Percentiles rank a stretch among this genome's conserved stretches.
Evolutionary conservation across 148 eudicot genomes (phyloP).

Genomic region (Persicaria maculosa): DNA sequence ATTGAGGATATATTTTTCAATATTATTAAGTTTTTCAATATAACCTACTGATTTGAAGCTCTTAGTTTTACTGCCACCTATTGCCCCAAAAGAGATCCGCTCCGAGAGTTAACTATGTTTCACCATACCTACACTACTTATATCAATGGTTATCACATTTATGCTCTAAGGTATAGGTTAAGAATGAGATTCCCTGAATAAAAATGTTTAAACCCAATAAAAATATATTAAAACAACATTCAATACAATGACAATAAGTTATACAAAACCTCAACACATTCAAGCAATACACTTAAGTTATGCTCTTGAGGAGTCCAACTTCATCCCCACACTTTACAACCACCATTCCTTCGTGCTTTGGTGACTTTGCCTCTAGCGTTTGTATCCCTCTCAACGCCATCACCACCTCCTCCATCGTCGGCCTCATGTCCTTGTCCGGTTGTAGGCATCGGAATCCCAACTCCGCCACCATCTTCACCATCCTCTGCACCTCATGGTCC

Average conservation of each 20-base stretch:
- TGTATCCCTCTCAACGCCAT: constrained; percentile 43
- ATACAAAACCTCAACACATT: background rate
- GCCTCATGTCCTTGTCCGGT: constrained; percentile 64
- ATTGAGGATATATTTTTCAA: no score
- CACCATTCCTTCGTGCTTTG: constrained; percentile 48
- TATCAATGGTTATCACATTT: no score
- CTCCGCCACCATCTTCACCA: constrained; percentile 59
- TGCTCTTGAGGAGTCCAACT: constrained; percentile 33
- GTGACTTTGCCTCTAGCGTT: constrained; percentile 24
- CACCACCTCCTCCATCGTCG: constrained; percentile 71
- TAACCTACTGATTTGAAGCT: no score
- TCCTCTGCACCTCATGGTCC: constrained; percentile 31
- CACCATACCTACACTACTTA: no score
- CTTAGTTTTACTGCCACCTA: no score
- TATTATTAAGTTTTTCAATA: no score
- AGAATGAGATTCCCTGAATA: no score
- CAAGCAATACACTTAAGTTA: background rate
- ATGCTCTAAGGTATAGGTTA: no score
- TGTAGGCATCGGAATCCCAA: constrained; percentile 76
- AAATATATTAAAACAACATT: no score
- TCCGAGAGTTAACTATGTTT: no score
- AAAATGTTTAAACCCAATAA: no score
- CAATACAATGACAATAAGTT: background rate
- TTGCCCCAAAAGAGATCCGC: no score
- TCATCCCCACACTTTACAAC: constrained; percentile 45